Evolutionary conservation across 2,329 filamentous ascomycete genomes (phyloP).

Genomic region (Diaporthe sp.): DNA sequence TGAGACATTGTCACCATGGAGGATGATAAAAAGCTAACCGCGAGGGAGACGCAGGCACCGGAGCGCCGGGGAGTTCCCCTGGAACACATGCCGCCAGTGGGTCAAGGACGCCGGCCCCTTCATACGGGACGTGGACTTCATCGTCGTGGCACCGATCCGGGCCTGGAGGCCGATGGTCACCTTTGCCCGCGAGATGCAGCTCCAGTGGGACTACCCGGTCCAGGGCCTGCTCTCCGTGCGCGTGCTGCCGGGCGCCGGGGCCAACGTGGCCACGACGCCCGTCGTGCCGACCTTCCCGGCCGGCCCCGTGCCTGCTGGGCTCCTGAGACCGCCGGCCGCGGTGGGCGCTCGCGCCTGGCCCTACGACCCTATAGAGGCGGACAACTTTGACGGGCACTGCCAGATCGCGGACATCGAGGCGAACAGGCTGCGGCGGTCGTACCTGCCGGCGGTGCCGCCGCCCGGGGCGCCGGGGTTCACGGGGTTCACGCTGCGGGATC

Average conservation of each 20-base stretch:
- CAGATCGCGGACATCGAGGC: not conserved
- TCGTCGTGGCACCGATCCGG: not conserved
- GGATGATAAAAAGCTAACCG: not conserved
- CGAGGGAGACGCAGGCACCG: not conserved
- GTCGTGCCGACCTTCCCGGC: not conserved
- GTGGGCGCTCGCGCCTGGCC: not conserved
- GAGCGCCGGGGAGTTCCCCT: not conserved
- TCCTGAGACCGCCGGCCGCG: not conserved
- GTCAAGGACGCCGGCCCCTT: not conserved
- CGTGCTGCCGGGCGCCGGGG: not conserved
- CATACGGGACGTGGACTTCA: not conserved
- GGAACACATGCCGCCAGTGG: not conserved
- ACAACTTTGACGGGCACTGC: not conserved
- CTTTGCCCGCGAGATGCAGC: fast-evolving
- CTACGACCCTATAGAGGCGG: not conserved
- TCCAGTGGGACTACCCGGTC: not conserved
- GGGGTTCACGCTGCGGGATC: not conserved
- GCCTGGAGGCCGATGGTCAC: not conserved
- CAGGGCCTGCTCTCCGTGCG: not conserved
- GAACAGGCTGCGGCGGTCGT: not conserved
- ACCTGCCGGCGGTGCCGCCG: not conserved
- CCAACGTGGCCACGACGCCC: too few species aligned
- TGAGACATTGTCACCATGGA: not conserved
- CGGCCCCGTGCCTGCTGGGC: not conserved
- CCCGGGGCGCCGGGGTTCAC: not conserved